These are phyloP conservation scores for Leptographium procerum DNA, from an alignment of 2,329 filamentous ascomycete species.

Conservation along the genomic window DNA sequence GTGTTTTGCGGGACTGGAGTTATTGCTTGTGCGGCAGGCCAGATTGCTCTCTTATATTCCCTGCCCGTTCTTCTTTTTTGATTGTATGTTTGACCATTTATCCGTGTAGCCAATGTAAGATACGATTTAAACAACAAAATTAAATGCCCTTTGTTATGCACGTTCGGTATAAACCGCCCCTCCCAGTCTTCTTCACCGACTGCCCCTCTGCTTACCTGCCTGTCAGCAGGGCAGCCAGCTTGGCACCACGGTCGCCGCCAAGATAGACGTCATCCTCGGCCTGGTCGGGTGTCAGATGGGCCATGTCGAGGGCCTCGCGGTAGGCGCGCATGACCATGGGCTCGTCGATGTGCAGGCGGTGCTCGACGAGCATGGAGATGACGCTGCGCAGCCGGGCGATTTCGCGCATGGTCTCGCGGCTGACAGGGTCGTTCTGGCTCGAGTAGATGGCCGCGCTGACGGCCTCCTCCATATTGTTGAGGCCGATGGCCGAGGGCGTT, in stretches of 20 bases:
- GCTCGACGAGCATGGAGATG: slow-evolving; percentile 71
- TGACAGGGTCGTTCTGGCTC: slow-evolving; percentile 84
- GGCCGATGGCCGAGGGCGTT: slow-evolving; percentile 27
- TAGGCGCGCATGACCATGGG: slow-evolving; percentile 78
- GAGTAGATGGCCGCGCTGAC: slow-evolving; percentile 82
- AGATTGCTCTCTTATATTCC: neutral
- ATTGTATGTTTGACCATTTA: no score
- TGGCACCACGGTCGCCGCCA: slow-evolving; percentile 43
- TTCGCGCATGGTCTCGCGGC: slow-evolving; percentile 67
- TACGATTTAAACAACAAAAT: no score
- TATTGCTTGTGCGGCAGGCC: neutral
- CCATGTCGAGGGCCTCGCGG: slow-evolving; percentile 66
- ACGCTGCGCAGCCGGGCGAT: slow-evolving; percentile 76
- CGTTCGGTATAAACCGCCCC: no score
- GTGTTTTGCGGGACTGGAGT: neutral
- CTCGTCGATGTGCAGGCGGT: slow-evolving; percentile 77
- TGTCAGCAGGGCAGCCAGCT: slow-evolving; percentile 32
- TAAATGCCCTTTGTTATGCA: neutral
- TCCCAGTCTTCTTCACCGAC: slow-evolving; percentile 3
- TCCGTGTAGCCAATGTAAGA: no score
- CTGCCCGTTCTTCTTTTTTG: neutral
- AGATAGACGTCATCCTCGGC: slow-evolving; percentile 47
- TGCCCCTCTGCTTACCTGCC: slow-evolving; percentile 5
- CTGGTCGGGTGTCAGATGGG: slow-evolving; percentile 41
- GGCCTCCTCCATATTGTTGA: slow-evolving; percentile 80